Base-by-base conservation (phyloP, 805 yeast genomes). In the Yarrowia phangngaensis region DNA sequence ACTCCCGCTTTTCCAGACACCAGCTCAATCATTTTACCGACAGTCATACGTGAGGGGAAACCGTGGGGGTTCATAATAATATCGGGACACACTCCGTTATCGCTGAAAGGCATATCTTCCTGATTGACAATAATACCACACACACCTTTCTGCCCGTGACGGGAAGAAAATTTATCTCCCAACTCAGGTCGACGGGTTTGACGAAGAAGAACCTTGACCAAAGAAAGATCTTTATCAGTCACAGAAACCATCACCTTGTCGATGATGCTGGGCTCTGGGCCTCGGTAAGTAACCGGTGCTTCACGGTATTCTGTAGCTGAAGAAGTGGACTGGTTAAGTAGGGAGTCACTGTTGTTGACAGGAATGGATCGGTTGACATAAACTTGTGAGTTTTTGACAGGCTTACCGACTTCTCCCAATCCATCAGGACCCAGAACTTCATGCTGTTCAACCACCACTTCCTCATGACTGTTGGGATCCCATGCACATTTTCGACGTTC, bases 31-130 rank as follows among this genome's bases (percentile, higher is more conserved):
- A 92, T 90, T 68, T 92, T 92, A 52, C 98, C 98, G 14, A 92
- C 97, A 29, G 98, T 92, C 98, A 92, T 92, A 76, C 98, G 95
- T 26, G 97, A 90, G 54, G 98, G 98, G 82, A 90, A 92, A 71
- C 97, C 98, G 66, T 90, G 98, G 1, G 98, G 98, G 63, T 90
- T 90, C 97, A 90, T 90, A 61, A 90, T 90, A 56, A 90, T 89
- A 69, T 90, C 98, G 0, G 98, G 98, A 3, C 79, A 72, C 19
- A 92, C 76, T 63, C 98, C 98, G 52, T 80, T 76, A 58, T 92
- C 97, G 62, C 81, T 86, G 68, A 90, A 90, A 11, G 98, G 98
- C 74, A 90, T 74, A 61, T 90, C 98, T 58, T 90, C 97, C 64
- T 90, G 97, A 58, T 87, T 88, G 4, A 90, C 97, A 64, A 90